Percentiles rank a stretch among this genome's conserved stretches.
Conservation (phyloP, 2,329 filamentous ascomycete species). For the Paecilomyces variotii region DNA sequence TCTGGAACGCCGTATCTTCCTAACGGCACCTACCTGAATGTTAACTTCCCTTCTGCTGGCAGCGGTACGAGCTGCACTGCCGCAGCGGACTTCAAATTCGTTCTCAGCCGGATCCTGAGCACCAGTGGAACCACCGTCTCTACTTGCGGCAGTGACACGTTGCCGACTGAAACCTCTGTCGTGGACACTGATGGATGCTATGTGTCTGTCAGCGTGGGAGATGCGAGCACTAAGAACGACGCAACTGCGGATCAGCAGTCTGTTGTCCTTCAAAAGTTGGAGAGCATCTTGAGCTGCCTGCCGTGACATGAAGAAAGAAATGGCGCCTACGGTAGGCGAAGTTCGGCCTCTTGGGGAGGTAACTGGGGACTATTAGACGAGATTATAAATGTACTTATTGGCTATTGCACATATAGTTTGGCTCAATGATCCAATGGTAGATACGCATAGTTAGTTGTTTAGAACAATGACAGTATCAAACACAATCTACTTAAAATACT, state of each 20-base stretch:
- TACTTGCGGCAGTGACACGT: constrained; percentile 46
- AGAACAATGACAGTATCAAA: too few relatives aligned
- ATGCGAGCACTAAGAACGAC: constrained; percentile 54
- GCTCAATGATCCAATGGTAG: too few relatives aligned
- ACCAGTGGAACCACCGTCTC: constrained; percentile 36
- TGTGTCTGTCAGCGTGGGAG: constrained; percentile 56
- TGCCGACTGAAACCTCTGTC: constrained; percentile 54
- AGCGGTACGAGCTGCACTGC: constrained; percentile 42
- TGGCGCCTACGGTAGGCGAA: background rate
- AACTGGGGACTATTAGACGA: background rate
- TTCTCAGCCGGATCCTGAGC: constrained; percentile 54
- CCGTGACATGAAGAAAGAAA: constrained; percentile 16
- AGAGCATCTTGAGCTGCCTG: constrained; percentile 41
- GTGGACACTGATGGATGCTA: constrained; percentile 48
- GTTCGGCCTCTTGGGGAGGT: background rate
- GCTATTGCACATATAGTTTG: too few relatives aligned
- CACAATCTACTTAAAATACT: too few relatives aligned
- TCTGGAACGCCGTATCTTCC: constrained; percentile 58
- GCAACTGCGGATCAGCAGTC: constrained; percentile 45
- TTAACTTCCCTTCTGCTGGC: constrained; percentile 54
- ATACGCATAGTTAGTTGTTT: too few relatives aligned
- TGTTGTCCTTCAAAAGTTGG: constrained; percentile 45
- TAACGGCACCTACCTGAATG: constrained; percentile 54
- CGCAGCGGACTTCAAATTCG: constrained; percentile 52
- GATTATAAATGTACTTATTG: background rate